Conservation (phyloP, 331 rosid genomes). For the Erythrophleum ivorense region DNA sequence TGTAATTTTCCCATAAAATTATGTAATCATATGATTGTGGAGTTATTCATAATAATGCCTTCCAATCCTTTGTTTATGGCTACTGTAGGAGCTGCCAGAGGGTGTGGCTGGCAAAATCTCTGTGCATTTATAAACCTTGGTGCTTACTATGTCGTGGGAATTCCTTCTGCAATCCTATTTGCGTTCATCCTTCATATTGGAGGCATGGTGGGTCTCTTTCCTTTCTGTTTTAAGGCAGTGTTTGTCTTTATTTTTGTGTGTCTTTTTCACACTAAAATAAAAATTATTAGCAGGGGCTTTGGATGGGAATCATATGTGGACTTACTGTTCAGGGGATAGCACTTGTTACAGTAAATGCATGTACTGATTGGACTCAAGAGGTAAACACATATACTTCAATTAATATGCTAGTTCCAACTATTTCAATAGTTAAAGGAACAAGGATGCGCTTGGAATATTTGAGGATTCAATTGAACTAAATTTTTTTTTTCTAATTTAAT, state of each 20-base stretch:
- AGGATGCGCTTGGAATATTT: too few species aligned
- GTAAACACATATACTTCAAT: slow-evolving; percentile 16
- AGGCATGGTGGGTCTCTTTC: slow-evolving; percentile 50
- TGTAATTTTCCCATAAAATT: too few species aligned
- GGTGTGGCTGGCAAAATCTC: slow-evolving; percentile 83
- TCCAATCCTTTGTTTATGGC: background rate
- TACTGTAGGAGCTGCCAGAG: slow-evolving; percentile 66
- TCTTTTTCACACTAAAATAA: background rate
- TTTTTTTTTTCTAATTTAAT: background rate
- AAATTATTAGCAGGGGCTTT: slow-evolving; percentile 52
- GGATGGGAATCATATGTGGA: slow-evolving; percentile 72
- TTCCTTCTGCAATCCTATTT: slow-evolving; percentile 60
- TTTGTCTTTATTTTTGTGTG: background rate
- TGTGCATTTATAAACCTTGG: slow-evolving; percentile 67
- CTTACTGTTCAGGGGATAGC: slow-evolving; percentile 58
- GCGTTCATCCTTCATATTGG: slow-evolving; percentile 64
- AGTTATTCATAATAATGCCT: too few species aligned
- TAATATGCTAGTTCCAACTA: background rate
- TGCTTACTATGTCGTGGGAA: slow-evolving; percentile 67
- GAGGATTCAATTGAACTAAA: background rate
- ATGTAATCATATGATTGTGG: too few species aligned
- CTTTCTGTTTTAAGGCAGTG: background rate
- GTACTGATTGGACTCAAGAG: slow-evolving; percentile 59
- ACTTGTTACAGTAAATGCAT: slow-evolving; percentile 44
- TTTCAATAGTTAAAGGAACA: background rate